Percentiles rank a stretch among this genome's conserved stretches.
Evolutionary conservation across 306 rosid genomes (phyloP).

Genomic region (Medicago ruthenica): DNA sequence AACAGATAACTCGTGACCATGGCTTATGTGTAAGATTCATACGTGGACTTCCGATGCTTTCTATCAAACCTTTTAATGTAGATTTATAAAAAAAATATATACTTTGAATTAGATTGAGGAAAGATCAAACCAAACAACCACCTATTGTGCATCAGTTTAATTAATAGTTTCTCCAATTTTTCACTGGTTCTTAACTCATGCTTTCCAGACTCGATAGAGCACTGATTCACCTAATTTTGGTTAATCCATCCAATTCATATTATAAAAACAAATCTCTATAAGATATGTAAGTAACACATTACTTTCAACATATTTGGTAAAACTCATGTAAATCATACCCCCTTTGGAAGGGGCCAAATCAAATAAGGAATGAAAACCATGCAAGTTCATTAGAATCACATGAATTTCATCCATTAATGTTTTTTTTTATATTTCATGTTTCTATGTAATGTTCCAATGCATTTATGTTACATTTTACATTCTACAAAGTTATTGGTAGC

Average conservation of each 20-base stretch:
- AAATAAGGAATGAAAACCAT: neutral
- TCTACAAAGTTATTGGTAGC: slow-evolving; percentile 1
- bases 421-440: neutral
- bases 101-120: too few relatives aligned
- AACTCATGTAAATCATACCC: neutral
- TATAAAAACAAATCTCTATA: neutral
- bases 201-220: too few relatives aligned
- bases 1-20: too few relatives aligned
- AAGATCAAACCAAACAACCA: too few relatives aligned
- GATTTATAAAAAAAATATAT: too few relatives aligned
- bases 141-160: too few relatives aligned
- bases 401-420: neutral
- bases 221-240: neutral
- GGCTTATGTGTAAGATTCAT: too few relatives aligned
- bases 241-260: neutral
- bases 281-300: neutral
- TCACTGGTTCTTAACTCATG: too few relatives aligned
- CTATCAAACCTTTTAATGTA: too few relatives aligned
- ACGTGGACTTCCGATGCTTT: too few relatives aligned
- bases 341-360: neutral
- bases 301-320: neutral
- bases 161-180: too few relatives aligned
- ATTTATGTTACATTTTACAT: slow-evolving; percentile 27
- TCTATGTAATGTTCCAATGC: neutral
- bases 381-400: neutral